phyloP scores from a whole-genome alignment of 192 early-diverging fungal genomes.

The Backusella psychrophila region DNA sequence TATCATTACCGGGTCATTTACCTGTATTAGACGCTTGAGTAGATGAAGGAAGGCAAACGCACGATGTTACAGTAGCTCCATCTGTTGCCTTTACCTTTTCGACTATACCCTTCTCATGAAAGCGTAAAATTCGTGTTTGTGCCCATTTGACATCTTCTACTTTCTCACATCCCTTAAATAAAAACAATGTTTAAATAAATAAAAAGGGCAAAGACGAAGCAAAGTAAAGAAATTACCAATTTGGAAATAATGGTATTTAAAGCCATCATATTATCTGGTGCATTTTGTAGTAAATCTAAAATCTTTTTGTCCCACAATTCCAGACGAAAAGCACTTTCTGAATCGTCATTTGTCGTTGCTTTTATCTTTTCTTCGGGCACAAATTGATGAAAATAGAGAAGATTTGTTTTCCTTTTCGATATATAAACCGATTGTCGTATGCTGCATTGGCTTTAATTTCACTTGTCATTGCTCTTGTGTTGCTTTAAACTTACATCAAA shows the following conservation, averaged over 20 bases:
- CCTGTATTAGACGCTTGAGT: neutral
- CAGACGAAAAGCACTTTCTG: neutral
- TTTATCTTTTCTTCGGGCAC: neutral
- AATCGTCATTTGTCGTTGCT: neutral
- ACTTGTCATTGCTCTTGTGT: neutral
- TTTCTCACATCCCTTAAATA: neutral
- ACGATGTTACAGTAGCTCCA: neutral
- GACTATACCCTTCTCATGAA: neutral
- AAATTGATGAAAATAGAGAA: neutral
- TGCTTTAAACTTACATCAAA: neutral
- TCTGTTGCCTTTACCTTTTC: neutral
- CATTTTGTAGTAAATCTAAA: neutral
- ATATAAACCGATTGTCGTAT: neutral
- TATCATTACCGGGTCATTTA: neutral
- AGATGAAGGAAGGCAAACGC: neutral
- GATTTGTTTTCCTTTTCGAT: neutral
- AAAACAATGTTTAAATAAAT: neutral
- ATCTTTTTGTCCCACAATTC: neutral
- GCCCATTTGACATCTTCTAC: neutral
- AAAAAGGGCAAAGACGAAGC: too few relatives aligned
- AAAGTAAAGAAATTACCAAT: neutral
- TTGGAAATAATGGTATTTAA: neutral
- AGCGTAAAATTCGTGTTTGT: neutral
- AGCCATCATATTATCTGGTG: neutral
- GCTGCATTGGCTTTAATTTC: neutral